Base-by-base conservation (phyloP, 371 early-diverging fungal genomes). In the Entomophthora muscae region DNA sequence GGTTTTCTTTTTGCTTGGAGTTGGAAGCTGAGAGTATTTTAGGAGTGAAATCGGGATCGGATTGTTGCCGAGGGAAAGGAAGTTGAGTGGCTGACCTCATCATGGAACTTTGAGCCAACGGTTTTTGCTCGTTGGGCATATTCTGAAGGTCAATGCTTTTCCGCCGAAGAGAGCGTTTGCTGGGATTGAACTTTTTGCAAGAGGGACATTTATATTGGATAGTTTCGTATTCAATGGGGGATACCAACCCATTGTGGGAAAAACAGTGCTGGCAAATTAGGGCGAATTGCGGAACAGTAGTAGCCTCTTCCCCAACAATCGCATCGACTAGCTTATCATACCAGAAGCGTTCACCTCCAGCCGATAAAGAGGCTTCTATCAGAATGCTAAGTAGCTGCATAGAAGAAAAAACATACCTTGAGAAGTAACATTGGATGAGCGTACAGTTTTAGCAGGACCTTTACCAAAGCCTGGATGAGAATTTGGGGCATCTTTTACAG, bases 191-290 rank as follows among this genome's bases (percentile, higher is more conserved):
- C 63, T 71, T 67, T 56, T 75, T 71, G 67, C 79, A 78, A 33
- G 73, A 74, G 30, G 78, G 78, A 65, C 79, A 78, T 27, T 66
- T 61, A 65, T 79, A 79, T 62, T 77, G 83, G 61, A 83, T 78
- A 29, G 72, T 76, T 10, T 83, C 76, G 64, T 83, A 81, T 57
- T 92, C 91, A 24, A 87, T 80, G n/a, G 90, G 86, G 59, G 87
- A 75, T 7, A 85, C 89, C 28, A 97, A 76, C 0, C 97, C 97
- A 71, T 95, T 95, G 72, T 95, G 95, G 7, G 82, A 76, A 68
- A 78, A 89, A 74, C 97, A 97, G 33, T 80, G 77, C 33, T 80
- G 77, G 70, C 97, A 97, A 29, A 97, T 87, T 32, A 97, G 75
- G 13, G 97, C 97, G 70, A 90, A 93, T 68, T 88, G 88, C 17